A percentile compares a stretch with the other conserved stretches of the same genome.
Conservation (phyloP, 225 moss, liverwort and hornwort species). For the Polytrichum commune region DNA sequence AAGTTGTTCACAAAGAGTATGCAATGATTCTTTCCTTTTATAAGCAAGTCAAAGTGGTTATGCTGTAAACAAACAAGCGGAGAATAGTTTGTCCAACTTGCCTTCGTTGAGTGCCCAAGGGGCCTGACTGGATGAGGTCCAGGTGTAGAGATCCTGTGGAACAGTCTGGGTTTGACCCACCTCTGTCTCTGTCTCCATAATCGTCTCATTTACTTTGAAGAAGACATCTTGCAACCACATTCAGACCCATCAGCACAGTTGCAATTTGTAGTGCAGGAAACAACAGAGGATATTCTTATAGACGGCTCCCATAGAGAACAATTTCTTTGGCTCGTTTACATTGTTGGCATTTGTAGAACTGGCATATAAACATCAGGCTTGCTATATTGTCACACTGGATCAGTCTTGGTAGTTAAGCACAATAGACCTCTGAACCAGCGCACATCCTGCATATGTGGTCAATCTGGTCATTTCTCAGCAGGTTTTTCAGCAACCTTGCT, state of each 20-base stretch:
- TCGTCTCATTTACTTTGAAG: slow-evolving; percentile 16
- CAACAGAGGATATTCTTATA: too few species aligned
- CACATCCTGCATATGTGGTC: not conserved
- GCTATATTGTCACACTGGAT: not conserved
- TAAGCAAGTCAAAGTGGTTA: not conserved
- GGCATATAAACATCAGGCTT: not conserved
- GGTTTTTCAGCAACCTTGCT: slow-evolving; percentile 42
- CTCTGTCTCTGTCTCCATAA: slow-evolving; percentile 25
- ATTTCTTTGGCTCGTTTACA: too few species aligned
- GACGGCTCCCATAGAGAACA: too few species aligned
- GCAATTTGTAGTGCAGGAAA: not conserved
- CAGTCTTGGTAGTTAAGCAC: not conserved
- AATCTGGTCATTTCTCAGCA: slow-evolving; percentile 36
- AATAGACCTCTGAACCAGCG: not conserved
- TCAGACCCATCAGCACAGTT: slow-evolving; percentile 7
- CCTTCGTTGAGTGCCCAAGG: slow-evolving; percentile 62
- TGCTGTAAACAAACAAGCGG: not conserved
- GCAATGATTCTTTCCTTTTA: not conserved
- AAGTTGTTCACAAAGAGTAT: not conserved
- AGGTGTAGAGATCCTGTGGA: slow-evolving; percentile 39
- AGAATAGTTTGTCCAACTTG: slow-evolving; percentile 9
- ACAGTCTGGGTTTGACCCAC: slow-evolving; percentile 20
- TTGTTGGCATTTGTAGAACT: not conserved
- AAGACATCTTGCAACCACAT: slow-evolving; percentile 35
- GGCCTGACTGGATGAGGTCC: slow-evolving; percentile 45